Evolutionary conservation across 1,284 basidiomycete genomes (phyloP), one percentile per base, ranked within the genome.

Genomic region (Ceratobasidium sp.): DNA sequence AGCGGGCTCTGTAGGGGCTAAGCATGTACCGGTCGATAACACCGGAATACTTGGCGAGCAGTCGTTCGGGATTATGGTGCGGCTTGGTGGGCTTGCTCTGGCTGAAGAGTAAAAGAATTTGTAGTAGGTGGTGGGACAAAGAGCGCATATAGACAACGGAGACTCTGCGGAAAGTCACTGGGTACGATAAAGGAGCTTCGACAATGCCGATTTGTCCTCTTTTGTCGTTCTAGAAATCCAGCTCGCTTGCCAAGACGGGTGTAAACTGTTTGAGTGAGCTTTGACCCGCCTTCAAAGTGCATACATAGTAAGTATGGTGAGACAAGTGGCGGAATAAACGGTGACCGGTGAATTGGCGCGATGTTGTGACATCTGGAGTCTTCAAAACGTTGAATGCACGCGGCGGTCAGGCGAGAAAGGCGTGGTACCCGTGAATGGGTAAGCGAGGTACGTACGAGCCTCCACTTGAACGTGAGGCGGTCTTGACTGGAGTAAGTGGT

Each of bases 21-120:
- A 11, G 11, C 36, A 5, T 41, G 36, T 41, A 41, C 36, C 36
- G 36, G 36, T 11, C 36, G 36, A 41, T 8, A 33, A 19, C 36
- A 45, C 24, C 22, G 41, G 36, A 45, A 60, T 60, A 33, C 59
- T 60, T 60, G 59, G 59, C 59, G 36, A n/a, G n/a, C 4, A 7
- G 27, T 15, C n/a, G n/a, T n/a, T 24, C 59, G 59, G 59, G 59
- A 60, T 60, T 60, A 33, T 59, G 36, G 36, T 41, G 56, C 36
- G 27, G 36, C 33, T 59, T 51, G 6, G 48, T 51, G 17, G 48
- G 48, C 17, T 5, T 19, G 19, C 22, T 4, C 4, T 41, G 36
- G 36, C 11, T 17, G 48, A 24, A 51, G 19, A 51, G 48, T 5
- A n/a, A 4, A 51, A 6, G 22, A n/a, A 51, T 51, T 19, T 24